Base-by-base conservation (phyloP, 1,139 yeast species). In the Debaryomyces robertsiae region DNA sequence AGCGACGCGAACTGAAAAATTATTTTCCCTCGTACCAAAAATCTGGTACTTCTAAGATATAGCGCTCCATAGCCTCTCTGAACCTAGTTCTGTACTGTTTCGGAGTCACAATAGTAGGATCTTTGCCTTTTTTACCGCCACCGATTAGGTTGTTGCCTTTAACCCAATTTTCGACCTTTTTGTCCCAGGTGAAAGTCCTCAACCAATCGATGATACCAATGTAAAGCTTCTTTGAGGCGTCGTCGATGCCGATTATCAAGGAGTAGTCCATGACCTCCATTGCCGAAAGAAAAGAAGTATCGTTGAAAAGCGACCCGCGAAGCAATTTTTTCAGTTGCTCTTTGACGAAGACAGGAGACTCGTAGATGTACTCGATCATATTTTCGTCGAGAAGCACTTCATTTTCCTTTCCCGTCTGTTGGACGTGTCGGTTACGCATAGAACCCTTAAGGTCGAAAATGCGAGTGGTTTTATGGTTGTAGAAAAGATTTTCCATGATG, bases 241-340 rank as follows among this genome's bases (percentile, higher is more conserved):
- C 82, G 37, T 81, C 80, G 37, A 94, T 87, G 0, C 98, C 98
- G 46, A 94, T 84, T 11, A 94, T 96, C 50, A 94, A 70, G 1
- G 98, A 91, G 57, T 94, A 94, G 63, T 94, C 99, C 99, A 94
- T 94, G 9, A 94, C 98, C 57, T 94, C 95, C 96, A 93, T 90
- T 50, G 95, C 95, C 10, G 96, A 93, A 40, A 94, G 69, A 60
- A 93, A 94, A 27, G 94, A 69, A 0, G 98, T 93, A 55, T 94
- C 99, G 57, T 94, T 94, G 82, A 95, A 93, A 29, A 94, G 66
- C 0, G 97, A 90, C 0, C 97, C 93, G 32, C 96, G 67, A 41
- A 94, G 63, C 33, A 90, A 64, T 53, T 85, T 83, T 58, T 94
- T 93, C 61, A 91, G 94, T 53, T 90, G 94, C 54, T 93, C 98